Evolutionary conservation across 2,329 filamentous ascomycete genomes (phyloP).

Genomic region (Triangularia setosa): DNA sequence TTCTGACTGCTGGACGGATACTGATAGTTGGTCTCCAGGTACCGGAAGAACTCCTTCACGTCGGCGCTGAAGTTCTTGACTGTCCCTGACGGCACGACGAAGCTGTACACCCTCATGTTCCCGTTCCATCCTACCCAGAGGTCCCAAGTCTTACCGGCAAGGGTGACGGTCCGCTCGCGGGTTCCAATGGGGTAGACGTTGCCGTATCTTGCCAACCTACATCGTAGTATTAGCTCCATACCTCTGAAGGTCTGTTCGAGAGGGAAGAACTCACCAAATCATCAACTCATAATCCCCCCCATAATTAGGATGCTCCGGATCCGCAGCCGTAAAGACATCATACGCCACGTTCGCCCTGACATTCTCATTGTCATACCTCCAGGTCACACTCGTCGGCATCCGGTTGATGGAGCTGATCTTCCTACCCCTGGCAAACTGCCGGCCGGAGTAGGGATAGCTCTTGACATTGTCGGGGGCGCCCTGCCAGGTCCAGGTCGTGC

Average conservation of each 20-base stretch:
- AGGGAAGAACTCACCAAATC: constrained; percentile 47
- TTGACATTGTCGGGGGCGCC: constrained; percentile 39
- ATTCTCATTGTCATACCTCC: constrained; percentile 45
- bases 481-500: constrained; percentile 40
- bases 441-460: constrained; percentile 42
- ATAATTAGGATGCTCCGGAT: constrained; percentile 29
- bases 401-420: constrained; percentile 32
- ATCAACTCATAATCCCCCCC: constrained; percentile 57
- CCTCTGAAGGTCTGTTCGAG: not conserved
- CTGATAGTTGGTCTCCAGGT: constrained; percentile 41
- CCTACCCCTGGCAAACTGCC: constrained; percentile 29
- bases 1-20: constrained; percentile 19
- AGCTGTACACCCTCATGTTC: constrained; percentile 53
- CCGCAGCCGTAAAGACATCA: constrained; percentile 54
- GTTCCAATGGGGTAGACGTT: constrained; percentile 52
- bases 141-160: constrained; percentile 48
- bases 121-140: constrained; percentile 53
- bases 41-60: constrained; percentile 48
- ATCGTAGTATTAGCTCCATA: not conserved
- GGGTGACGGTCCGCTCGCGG: constrained; percentile 45
- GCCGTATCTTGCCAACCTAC: constrained; percentile 51
- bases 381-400: constrained; percentile 34
- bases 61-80: constrained; percentile 49
- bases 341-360: constrained; percentile 58
- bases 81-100: constrained; percentile 27